phyloP scores from a whole-genome alignment of 225 moss, liverwort and hornwort genomes.

The Physcomitrium patens region DNA sequence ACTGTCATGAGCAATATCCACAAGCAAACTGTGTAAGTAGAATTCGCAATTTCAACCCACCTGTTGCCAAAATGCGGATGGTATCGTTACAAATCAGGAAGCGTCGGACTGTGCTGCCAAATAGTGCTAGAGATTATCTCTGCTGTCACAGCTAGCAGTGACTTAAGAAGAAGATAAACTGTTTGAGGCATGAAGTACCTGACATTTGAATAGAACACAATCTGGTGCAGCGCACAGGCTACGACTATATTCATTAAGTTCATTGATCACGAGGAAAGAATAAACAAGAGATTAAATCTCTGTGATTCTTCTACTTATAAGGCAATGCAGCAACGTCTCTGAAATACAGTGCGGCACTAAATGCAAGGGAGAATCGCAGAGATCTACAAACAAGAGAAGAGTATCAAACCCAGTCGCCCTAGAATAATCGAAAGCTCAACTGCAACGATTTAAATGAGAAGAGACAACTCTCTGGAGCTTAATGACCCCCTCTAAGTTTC shows the following conservation, averaged over 20 bases:
- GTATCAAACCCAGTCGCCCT: neutral
- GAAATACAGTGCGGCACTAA: conserved; percentile 3
- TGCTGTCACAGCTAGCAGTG: too few relatives aligned
- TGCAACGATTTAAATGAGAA: neutral
- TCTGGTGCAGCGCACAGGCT: conserved; percentile 23
- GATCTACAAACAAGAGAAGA: conserved; percentile 7
- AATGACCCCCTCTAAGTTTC: conserved; percentile 60
- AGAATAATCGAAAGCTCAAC: conserved; percentile 17
- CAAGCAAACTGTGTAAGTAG: neutral
- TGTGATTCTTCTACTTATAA: neutral
- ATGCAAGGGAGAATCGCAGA: neutral
- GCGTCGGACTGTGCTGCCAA: neutral
- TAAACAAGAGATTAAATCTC: too few relatives aligned
- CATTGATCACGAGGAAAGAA: neutral
- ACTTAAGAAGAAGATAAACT: neutral
- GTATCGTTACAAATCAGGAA: neutral
- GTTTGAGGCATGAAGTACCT: conserved; percentile 2
- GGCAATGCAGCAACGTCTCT: neutral
- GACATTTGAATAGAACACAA: conserved; percentile 1
- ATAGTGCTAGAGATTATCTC: neutral
- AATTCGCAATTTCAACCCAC: conserved; percentile 8
- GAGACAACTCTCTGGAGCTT: conserved; percentile 2
- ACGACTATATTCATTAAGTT: conserved; percentile 26
- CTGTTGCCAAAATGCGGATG: neutral
- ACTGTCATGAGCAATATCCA: neutral